Conservation (phyloP, 2,329 filamentous ascomycete species). For the Xylaria sp. region DNA sequence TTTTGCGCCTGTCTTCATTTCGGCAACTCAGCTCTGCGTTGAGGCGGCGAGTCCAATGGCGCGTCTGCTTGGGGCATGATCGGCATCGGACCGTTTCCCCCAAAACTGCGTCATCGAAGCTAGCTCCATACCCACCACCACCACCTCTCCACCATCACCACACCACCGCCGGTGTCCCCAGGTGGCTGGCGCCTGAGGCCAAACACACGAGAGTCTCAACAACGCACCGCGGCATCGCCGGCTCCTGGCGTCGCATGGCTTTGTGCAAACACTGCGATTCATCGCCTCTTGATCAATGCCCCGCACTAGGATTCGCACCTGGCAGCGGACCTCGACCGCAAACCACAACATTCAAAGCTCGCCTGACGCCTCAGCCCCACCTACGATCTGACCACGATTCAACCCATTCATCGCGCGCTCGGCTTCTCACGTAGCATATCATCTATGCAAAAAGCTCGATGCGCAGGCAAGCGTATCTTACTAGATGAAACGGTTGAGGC, state of each 20-base stretch:
- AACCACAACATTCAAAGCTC: conserved; percentile 13
- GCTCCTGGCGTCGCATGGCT: conserved; percentile 6
- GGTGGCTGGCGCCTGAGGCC: conserved; percentile 5
- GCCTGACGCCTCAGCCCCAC: conserved; percentile 30
- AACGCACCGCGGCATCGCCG: conserved; percentile 16
- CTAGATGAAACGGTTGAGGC: not conserved
- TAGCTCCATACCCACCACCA: conserved; percentile 28
- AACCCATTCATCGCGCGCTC: conserved; percentile 9
- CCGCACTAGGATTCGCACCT: conserved; percentile 21
- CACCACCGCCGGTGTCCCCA: not conserved
- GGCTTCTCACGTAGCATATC: conserved; percentile 7
- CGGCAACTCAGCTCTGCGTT: conserved; percentile 26
- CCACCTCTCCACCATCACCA: conserved; percentile 3
- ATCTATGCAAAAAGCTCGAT: not conserved
- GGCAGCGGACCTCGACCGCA: conserved; percentile 25
- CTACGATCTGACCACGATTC: conserved; percentile 28
- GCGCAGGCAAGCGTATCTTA: conserved; percentile 3
- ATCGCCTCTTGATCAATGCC: conserved; percentile 16
- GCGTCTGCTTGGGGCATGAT: conserved; percentile 36
- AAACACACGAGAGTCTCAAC: conserved; percentile 8
- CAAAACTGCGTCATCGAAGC: conserved; percentile 47
- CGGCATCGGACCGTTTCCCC: conserved; percentile 42
- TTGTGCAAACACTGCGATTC: conserved; percentile 13
- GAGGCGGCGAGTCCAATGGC: conserved; percentile 33
- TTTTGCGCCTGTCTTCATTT: conserved; percentile 27